A percentile compares a stretch with the other conserved stretches of the same genome.
Evolutionary conservation across 2,329 filamentous ascomycete species (phyloP).

Genomic region (Ophiostoma perfectum): DNA sequence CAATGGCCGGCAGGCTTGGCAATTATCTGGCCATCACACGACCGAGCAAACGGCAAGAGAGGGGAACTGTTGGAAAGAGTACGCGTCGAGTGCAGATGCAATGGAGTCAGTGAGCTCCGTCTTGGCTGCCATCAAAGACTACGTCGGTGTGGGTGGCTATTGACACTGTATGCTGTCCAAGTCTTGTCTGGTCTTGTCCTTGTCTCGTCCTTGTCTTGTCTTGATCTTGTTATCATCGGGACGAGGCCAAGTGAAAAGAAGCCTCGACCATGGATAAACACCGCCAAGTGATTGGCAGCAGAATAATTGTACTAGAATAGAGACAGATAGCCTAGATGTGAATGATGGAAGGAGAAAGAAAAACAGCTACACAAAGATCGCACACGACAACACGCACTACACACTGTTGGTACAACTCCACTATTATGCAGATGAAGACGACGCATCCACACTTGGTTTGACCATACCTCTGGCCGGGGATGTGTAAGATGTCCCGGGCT

Average conservation of each 20-base stretch:
- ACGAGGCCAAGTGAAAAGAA: neutral
- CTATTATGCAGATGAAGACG: slow-evolving; percentile 6
- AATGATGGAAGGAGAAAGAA: neutral
- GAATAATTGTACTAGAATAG: neutral
- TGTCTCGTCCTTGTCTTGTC: neutral
- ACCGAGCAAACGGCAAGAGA: slow-evolving; percentile 6
- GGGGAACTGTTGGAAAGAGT: neutral
- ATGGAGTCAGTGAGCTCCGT: neutral
- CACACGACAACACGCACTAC: neutral
- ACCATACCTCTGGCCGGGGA: slow-evolving; percentile 6
- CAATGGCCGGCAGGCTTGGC: neutral
- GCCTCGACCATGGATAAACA: neutral
- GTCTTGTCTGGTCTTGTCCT: neutral
- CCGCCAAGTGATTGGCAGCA: neutral
- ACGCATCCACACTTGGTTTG: neutral
- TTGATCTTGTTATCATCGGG: neutral
- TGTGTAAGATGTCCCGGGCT: neutral
- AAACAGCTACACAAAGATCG: too few relatives aligned
- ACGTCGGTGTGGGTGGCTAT: neutral
- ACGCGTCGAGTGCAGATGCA: neutral
- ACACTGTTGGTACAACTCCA: neutral
- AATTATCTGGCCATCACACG: neutral
- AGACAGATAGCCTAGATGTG: neutral
- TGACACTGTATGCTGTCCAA: neutral
- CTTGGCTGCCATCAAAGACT: slow-evolving; percentile 1